Base-by-base conservation (phyloP, 1,284 basidiomycete genomes). In the Apiotrichum akiyoshidainum region DNA sequence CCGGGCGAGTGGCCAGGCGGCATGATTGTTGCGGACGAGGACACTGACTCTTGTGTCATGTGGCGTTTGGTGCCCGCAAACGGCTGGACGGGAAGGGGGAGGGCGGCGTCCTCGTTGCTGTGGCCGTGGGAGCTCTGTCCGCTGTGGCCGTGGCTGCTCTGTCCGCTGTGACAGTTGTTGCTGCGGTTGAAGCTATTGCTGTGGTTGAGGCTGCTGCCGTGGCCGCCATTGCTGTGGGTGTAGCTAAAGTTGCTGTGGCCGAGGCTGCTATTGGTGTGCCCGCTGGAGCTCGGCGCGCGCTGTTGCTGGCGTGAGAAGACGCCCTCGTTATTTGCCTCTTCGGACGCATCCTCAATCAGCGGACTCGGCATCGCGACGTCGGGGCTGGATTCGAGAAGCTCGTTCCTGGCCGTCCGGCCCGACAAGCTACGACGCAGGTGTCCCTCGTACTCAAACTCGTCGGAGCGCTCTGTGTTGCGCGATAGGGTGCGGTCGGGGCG, bases 401-500 rank as follows among this genome's bases (percentile, higher is more conserved):
- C 70, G 3, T 61, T 64, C 34, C 70, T 61, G 13, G 73, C 72
- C 1, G 75, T 74, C 7, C 73, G 67, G 52, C 68, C 68, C 0
- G 74, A 76, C 13, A 75, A 44, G 44, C 65, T 70, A 19, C 75
- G 60, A 11, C 70, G 60, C 1, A 77, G 67, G 53, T 77, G 73
- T 5, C 63, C 52, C 52, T 75, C 73, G 55, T 73, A 77, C 57
- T 77, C 74, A 56, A 76, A 77, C 39, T 73, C 72, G 49, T 61
- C 64, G 2, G 75, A 77, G 2, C 61, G 65, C 46, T 65, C 64
- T 0, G 74, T 76, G 19, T 52, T 67, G 11, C 75, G 62, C 2
- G 75, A 77, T 0, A 58, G 42, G 0, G 75, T 65, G 49, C 75
- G 67, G 33, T 73, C 70, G 2, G 61, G 13, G 19, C 6, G 19